Evolutionary conservation across 306 rosid species (phyloP).

Genomic region (Acacia acuminata): DNA sequence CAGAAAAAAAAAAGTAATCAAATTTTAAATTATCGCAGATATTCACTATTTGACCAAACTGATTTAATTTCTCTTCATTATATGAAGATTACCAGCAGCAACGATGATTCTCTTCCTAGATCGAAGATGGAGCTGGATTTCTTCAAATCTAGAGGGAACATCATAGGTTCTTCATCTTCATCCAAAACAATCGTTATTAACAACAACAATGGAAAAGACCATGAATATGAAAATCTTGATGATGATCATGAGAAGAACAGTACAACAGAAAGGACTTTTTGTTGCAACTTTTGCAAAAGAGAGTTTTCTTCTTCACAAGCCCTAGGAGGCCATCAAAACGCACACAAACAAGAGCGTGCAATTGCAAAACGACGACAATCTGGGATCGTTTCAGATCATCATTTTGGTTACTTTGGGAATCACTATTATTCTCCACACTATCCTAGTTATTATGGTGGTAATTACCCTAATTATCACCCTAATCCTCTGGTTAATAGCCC

Average conservation of each 20-base stretch:
- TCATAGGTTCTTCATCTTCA: slow-evolving; percentile 6
- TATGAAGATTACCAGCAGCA: slow-evolving; percentile 35
- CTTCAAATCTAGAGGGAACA: slow-evolving; percentile 19
- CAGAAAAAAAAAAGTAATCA: not conserved
- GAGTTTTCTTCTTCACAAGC: slow-evolving; percentile 81
- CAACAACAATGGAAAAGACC: not conserved
- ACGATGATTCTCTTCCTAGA: slow-evolving; percentile 7
- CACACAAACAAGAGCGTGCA: slow-evolving; percentile 76
- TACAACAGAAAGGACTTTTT: slow-evolving; percentile 38
- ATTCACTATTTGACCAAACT: not conserved
- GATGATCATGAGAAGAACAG: not conserved
- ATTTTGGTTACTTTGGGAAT: slow-evolving; percentile 28
- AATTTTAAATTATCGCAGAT: not conserved
- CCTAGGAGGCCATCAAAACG: slow-evolving; percentile 84
- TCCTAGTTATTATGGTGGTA: slow-evolving; percentile 30
- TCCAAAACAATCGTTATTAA: not conserved
- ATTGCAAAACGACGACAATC: slow-evolving; percentile 64
- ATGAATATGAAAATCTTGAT: not conserved
- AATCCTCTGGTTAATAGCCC: not conserved
- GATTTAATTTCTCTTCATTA: not conserved
- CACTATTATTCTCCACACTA: not conserved
- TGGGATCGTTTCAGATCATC: slow-evolving; percentile 35
- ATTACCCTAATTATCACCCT: slow-evolving; percentile 32
- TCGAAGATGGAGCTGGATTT: slow-evolving; percentile 36
- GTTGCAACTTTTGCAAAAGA: slow-evolving; percentile 72